Evolutionary conservation across 1,284 basidiomycete species (phyloP), one percentile per base, ranked within the genome.

Genomic region (Tilletia indica): DNA sequence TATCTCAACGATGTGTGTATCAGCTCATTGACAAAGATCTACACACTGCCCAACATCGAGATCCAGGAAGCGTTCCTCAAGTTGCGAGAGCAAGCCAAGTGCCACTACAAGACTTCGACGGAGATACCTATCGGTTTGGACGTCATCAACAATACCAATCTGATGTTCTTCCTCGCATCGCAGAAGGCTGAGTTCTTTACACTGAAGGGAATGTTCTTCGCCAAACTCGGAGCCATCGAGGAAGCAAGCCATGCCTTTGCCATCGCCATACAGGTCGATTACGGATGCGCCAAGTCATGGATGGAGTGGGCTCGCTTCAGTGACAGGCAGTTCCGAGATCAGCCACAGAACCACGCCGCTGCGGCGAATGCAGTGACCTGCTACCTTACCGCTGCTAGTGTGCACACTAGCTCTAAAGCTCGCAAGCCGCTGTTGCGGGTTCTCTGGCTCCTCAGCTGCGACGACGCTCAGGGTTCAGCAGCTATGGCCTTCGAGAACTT

Each of bases 161-260:
- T 99, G 73, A 93, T 97, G 89, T 99, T 98, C 88, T 99, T 99
- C 86, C 93, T 94, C 16, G 90, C 88, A 8, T 87, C 90, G 4
- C 97, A 99, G 84, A 99, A 99, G 85, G 94, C 97, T 42, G 97
- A 99, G 85, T 99, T 99, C 86, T 94, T 94, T 85, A 99, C 96
- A n/a, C 87, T 99, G 83, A 99, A 99, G 86, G 97, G 94, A 68
- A 97, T 99, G 93, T 99, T 99, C 87, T 91, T 97, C 79, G 93
- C 94, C 66, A 91, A 92, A 73, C 89, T 94, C 67, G 90, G 90
- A 25, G 90, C 94, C 64, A 90, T 90, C 76, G 94, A 97, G 16
- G 96, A 99, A 31, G 95, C 97, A 47, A 95, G 93, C 78, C 87
- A 89, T 70, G 93, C 95, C 36, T 99, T 99, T 85, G 80, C 82